Percentiles rank a stretch among this genome's conserved stretches.
Evolutionary conservation across 2,329 filamentous ascomycete genomes (phyloP).

Genomic region (Botrytis medusae): DNA sequence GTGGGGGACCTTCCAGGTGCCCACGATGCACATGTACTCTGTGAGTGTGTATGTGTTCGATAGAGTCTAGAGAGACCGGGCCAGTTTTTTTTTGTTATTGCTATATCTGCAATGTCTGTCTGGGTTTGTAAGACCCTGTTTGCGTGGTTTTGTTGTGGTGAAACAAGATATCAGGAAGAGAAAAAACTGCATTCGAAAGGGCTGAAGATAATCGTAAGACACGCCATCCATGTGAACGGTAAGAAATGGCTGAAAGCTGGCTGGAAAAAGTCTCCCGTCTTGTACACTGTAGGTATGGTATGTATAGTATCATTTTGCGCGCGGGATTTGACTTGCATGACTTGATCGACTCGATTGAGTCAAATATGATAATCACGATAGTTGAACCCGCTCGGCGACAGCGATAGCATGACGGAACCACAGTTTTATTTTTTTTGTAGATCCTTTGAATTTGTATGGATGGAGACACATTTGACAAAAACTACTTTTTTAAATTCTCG

Average conservation of each 20-base stretch:
- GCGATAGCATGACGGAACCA: not conserved
- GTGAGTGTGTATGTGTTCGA: not conserved
- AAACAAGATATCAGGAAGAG: not conserved
- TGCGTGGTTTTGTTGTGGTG: slow-evolving; percentile 1
- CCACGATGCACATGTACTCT: not conserved
- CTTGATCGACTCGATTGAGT: not conserved
- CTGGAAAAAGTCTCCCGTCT: not conserved
- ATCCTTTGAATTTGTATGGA: not conserved
- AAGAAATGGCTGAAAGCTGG: not conserved
- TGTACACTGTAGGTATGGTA: not conserved
- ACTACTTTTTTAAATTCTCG: not conserved
- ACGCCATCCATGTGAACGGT: not conserved
- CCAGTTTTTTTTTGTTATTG: not conserved
- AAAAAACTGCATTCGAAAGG: not conserved
- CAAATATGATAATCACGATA: not conserved
- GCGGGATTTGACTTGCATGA: not conserved
- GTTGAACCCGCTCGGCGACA: not conserved
- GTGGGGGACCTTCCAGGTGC: not conserved
- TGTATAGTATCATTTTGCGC: not conserved
- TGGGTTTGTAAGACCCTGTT: slow-evolving; percentile 13
- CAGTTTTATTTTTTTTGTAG: not conserved
- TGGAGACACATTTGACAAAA: not conserved
- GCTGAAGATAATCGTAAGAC: not conserved
- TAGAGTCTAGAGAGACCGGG: not conserved
- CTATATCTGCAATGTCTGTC: not conserved